These are phyloP conservation scores for Lepiota brunneoincarnata DNA, from an alignment of 768 basidiomycete species.

Conservation along the genomic window DNA sequence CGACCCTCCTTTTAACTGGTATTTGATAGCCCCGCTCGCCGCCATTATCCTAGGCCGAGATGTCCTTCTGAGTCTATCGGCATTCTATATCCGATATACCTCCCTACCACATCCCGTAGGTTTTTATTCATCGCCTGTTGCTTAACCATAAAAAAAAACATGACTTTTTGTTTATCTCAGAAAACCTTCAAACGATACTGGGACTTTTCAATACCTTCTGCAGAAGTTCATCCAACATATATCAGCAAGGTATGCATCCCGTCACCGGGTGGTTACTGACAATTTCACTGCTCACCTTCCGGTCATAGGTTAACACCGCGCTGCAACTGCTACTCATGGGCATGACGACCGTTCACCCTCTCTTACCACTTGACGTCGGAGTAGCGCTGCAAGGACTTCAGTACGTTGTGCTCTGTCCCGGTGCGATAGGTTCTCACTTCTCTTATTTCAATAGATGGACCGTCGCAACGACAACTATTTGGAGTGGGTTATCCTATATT, in stretches of 20 bases:
- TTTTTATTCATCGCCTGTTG: constrained; percentile 13
- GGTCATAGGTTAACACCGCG: constrained; percentile 78
- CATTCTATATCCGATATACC: constrained; percentile 91
- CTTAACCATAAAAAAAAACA: background rate
- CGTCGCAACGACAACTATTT: constrained; percentile 88
- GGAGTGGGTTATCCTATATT: constrained; percentile 85
- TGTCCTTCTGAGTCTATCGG: constrained; percentile 78
- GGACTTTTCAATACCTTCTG: constrained; percentile 94
- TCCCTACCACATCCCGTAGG: constrained; percentile 85
- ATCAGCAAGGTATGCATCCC: constrained; percentile 80
- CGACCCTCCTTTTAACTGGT: background rate
- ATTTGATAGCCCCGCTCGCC: constrained; percentile 71
- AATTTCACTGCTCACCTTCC: background rate
- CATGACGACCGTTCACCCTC: constrained; percentile 77
- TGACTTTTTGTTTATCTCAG: constrained; percentile 38
- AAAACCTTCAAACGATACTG: constrained; percentile 94
- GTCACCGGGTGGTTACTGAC: background rate
- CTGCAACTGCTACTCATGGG: constrained; percentile 93
- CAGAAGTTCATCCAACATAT: constrained; percentile 88
- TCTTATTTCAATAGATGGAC: constrained; percentile 52
- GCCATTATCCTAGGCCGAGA: constrained; percentile 88
- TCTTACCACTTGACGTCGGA: constrained; percentile 61
- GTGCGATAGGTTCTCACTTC: constrained; percentile 2
- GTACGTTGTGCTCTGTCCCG: constrained; percentile 43
- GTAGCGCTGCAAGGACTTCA: constrained; percentile 65